Evolutionary conservation across 2,329 filamentous ascomycete species (phyloP), one percentile per base, ranked within the genome.

Genomic region (Laburnicola sp.): DNA sequence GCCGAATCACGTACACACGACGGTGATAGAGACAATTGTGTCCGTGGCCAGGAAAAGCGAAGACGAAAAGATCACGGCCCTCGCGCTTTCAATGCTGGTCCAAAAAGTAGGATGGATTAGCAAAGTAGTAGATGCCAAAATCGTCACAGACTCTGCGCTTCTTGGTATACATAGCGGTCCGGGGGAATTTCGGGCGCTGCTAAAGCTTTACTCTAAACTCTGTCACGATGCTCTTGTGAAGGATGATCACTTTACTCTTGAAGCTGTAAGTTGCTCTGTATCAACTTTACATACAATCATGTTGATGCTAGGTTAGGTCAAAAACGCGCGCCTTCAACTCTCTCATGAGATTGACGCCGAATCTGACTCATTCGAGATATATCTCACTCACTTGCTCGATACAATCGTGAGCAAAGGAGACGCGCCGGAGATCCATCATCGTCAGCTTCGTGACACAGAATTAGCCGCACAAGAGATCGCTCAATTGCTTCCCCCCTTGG

Each of bases 81-180:
- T 99, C 45, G 93, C 92, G 2, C 88, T 97, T 63, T 95, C 91
- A 0, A 97, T 99, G 86, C 83, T 99, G 23, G 76, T 96, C n/a
- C 94, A 99, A 68, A 97, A 99, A 72, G 83, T 97, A 51, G 86
- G 88, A 54, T 93, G 94, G 72, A 85, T 97, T 48, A 94, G 85
- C 65, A 80, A 83, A 52, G 77, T 82, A 3, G 88, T 97, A 2
- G 92, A 97, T 76, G 86, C 88, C 27, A 87, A 87, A 48, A 94
- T 99, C 53, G 87, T 97, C 48, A 85, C 84, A 11, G 91, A 95
- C 53, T 86, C 91, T 5, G 91, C 91, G 6, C 80, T 84, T 4
- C 76, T 99, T 48, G 88, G 91, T 28, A 77, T 94, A 3, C 86
- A 83, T 60, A 91, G 89, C 49, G 89, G 88, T 7, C 83, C 87